These are phyloP conservation scores for Teratosphaeriaceae sp. DNA, from an alignment of 2,329 filamentous ascomycete species.

Conservation along the genomic window DNA sequence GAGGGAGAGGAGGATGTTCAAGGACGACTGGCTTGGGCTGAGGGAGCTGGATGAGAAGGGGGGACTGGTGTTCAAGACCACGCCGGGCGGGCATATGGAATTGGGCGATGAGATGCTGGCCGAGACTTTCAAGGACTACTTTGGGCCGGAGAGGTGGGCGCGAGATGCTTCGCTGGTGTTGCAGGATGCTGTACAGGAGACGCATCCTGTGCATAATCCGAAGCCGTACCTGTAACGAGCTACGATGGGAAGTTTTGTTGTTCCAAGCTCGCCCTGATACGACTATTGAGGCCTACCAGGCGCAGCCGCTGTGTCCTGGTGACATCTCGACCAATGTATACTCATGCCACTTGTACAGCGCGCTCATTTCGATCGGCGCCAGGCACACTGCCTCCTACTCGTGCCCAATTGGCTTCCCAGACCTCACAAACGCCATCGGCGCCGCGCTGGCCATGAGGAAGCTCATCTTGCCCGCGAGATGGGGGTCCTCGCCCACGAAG, in stretches of 20 bases:
- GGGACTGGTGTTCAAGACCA: constrained; percentile 66
- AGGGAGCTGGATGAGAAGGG: constrained; percentile 71
- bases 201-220: too few relatives aligned
- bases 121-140: constrained; percentile 60
- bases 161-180: background rate
- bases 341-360: too few relatives aligned
- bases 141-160: constrained; percentile 41
- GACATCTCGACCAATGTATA: too few relatives aligned
- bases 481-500: constrained; percentile 42
- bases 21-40: constrained; percentile 90
- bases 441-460: constrained; percentile 22
- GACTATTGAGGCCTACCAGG: too few relatives aligned
- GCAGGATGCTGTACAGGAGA: background rate
- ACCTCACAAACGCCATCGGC: constrained; percentile 21
- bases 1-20: constrained; percentile 65
- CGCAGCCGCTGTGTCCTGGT: too few relatives aligned
- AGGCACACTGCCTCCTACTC: constrained; percentile 21
- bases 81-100: constrained; percentile 77
- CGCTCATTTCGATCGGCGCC: too few relatives aligned
- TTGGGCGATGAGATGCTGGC: constrained; percentile 60
- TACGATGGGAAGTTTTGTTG: too few relatives aligned
- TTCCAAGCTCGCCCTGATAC: too few relatives aligned
- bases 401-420: constrained; percentile 27
- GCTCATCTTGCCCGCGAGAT: constrained; percentile 19
- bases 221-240: too few relatives aligned